phyloP scores from a whole-genome alignment of 1,284 basidiomycete species.

The Ganoderma sp. region DNA sequence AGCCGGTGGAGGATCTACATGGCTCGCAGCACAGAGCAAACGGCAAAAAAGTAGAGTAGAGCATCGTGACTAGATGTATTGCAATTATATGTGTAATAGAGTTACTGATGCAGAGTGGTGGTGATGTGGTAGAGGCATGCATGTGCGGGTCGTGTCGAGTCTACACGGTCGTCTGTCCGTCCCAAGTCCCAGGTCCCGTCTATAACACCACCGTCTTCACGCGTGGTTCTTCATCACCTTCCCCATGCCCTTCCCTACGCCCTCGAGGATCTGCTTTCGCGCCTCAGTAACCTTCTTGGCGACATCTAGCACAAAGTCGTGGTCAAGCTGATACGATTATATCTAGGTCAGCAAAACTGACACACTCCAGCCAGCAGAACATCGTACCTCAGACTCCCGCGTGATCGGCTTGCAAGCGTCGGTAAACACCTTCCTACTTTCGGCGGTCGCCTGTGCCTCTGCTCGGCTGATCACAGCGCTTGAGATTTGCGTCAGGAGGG shows the following conservation, averaged over 20 bases:
- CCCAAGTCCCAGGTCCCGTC: slow-evolving; percentile 14
- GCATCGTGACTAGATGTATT: slow-evolving; percentile 17
- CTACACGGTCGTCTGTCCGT: slow-evolving; percentile 23
- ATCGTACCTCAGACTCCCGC: slow-evolving; percentile 49
- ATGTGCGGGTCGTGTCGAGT: slow-evolving; percentile 25
- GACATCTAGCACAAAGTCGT: slow-evolving; percentile 65
- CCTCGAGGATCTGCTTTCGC: slow-evolving; percentile 72
- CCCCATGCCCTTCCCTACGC: slow-evolving; percentile 68
- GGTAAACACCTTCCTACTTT: slow-evolving; percentile 57
- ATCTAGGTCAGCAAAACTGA: not conserved
- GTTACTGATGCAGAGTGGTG: slow-evolving; percentile 29
- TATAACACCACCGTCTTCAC: slow-evolving; percentile 22
- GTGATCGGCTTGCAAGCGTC: slow-evolving; percentile 54
- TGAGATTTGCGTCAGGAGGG: slow-evolving; percentile 63
- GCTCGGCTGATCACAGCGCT: slow-evolving; percentile 53
- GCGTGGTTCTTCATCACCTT: slow-evolving; percentile 58
- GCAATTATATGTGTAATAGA: slow-evolving; percentile 25
- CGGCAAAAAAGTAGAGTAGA: not conserved
- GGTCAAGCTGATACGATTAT: slow-evolving; percentile 54
- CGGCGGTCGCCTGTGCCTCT: slow-evolving; percentile 56
- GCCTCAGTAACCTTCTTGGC: slow-evolving; percentile 71
- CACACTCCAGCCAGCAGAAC: slow-evolving; percentile 7
- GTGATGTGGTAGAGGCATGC: slow-evolving; percentile 11
- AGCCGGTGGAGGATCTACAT: too few species aligned
- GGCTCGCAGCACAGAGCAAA: too few species aligned